Percentiles rank a stretch among this genome's conserved stretches.
Conservation (phyloP, 345 rosid genomes). For the Firmiana major region DNA sequence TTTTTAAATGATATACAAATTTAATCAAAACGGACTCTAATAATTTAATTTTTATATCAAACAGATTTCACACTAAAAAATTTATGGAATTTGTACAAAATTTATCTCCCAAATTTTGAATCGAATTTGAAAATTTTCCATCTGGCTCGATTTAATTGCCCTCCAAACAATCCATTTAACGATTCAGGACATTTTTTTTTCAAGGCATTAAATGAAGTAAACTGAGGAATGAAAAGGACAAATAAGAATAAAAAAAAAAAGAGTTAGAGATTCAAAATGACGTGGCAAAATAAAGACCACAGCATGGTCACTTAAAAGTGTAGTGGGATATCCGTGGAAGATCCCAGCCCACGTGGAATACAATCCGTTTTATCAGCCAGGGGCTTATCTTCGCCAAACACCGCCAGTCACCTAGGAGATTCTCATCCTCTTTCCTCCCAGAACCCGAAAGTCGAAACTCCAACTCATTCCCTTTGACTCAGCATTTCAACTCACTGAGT, state of each 20-base stretch:
- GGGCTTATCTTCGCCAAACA: slow-evolving; percentile 21
- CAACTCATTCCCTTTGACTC: not conserved
- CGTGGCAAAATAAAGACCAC: not conserved
- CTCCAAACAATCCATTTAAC: no score
- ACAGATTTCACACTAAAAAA: no score
- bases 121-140: no score
- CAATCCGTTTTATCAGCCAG: slow-evolving; percentile 43
- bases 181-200: no score
- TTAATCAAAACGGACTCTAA: no score
- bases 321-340: not conserved
- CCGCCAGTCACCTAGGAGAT: slow-evolving; percentile 3
- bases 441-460: slow-evolving; percentile 7
- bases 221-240: not conserved
- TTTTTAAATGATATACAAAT: no score
- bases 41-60: no score
- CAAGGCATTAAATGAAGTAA: no score
- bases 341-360: not conserved
- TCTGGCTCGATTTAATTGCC: no score
- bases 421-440: not conserved
- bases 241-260: no score
- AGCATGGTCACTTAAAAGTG: not conserved
- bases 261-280: not conserved
- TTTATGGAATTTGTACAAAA: no score
- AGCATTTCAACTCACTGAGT: slow-evolving; percentile 36
- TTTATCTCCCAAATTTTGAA: no score